A percentile compares a stretch with the other conserved stretches of the same genome.
These are phyloP conservation scores for Boletus subcaerulescens DNA, from an alignment of 768 basidiomycete genomes.

Conservation along the genomic window DNA sequence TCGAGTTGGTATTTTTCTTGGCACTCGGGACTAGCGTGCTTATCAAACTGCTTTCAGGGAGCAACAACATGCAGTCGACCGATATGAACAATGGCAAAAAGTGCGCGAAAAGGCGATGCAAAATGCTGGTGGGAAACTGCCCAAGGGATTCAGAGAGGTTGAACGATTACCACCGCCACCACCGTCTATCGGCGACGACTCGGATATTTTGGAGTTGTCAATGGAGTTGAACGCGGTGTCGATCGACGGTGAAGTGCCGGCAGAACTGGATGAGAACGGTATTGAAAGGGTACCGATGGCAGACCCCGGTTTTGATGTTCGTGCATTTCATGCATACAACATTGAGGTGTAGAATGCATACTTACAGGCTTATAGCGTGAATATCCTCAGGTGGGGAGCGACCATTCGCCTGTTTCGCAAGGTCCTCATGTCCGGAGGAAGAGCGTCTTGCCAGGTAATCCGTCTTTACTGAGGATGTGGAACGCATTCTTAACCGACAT, in stretches of 20 bases:
- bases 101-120: constrained; percentile 73
- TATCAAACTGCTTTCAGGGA: constrained; percentile 52
- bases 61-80: constrained; percentile 76
- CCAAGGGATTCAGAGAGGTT: constrained; percentile 65
- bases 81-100: constrained; percentile 89
- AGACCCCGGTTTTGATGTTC: constrained; percentile 83
- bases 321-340: constrained; percentile 49
- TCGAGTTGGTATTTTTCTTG: constrained; percentile 57
- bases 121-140: constrained; percentile 70
- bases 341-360: constrained; percentile 10
- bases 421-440: constrained; percentile 89
- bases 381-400: constrained; percentile 62
- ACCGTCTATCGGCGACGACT: constrained; percentile 73
- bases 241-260: constrained; percentile 61
- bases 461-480: constrained; percentile 3
- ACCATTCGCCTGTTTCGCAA: constrained; percentile 53
- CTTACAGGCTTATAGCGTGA: constrained; percentile 47
- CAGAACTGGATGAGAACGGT: constrained; percentile 74
- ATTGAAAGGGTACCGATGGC: constrained; percentile 90
- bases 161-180: constrained; percentile 75
- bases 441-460: constrained; percentile 85
- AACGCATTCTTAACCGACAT: constrained; percentile 17
- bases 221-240: constrained; percentile 86
- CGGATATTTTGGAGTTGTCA: constrained; percentile 83
- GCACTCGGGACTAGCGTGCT: background rate